Base-by-base conservation (phyloP, 208 protist genomes). In the Crithidia thermophila region DNA sequence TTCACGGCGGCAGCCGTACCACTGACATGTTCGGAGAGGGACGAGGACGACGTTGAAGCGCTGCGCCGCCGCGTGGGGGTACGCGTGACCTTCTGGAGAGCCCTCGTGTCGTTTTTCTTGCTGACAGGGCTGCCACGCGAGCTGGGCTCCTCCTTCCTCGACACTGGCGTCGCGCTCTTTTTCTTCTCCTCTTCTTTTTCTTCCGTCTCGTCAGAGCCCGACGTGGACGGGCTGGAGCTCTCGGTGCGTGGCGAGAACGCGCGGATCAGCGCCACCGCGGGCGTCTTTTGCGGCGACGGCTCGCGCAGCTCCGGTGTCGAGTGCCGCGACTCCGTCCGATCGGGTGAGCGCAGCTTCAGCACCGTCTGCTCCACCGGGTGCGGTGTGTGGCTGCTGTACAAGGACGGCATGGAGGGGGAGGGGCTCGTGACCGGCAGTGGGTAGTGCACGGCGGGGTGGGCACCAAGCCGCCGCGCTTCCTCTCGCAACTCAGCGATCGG, bases 401-500 rank as follows among this genome's bases (percentile, higher is more conserved):
- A 16, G 7, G 60, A 67, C 27, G 28, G 40, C 68, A 58, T 68
- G 3, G 60, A 75, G 1, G 53, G 45, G 0, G 68, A 75, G 8
- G 52, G 52, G 36, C 60, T 43, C 21, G 42, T 75, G 23, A 63
- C 60, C 14, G 27, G 50, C 14, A 28, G 52, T 8, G 53, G 45
- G 30, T 68, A 47, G 60, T 75, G 43, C 21, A 46, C 42, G 7
- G 72, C 82, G 11, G 75, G 78, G 4, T 73, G 75, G 9, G 72
- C 87, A 3, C 87, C 87, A 16, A 85, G 64, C 4, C 70, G 55
- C 16, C 82, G 51, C 4, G 87, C 87, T 42, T 88, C 83, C 16
- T 74, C 70, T 13, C 76, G 63, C 13, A 87, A 67, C 37, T 84
- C 67, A 0, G 13, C 43, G 46, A 87, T 78, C 8, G 67, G 39